Evolutionary conservation across 345 rosid genomes (phyloP).

Genomic region (Luvunga scandens): DNA sequence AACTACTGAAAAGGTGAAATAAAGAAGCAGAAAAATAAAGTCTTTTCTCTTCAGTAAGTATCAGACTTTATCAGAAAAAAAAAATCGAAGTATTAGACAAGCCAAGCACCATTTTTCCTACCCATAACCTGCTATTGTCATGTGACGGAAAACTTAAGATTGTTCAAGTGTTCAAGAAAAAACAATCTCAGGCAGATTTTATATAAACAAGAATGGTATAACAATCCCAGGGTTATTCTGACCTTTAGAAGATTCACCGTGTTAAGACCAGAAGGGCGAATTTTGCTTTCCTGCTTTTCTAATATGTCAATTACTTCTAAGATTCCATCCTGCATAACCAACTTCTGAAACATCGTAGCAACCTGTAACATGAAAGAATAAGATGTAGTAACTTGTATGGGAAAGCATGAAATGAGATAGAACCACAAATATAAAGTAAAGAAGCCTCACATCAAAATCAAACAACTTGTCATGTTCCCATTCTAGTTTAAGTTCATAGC

Average conservation of each 20-base stretch:
- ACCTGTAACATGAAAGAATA: slow-evolving; percentile 48
- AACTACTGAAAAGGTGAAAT: too few species aligned
- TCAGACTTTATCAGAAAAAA: too few species aligned
- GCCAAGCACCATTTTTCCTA: background rate
- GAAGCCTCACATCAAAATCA: slow-evolving; percentile 72
- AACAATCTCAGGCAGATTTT: background rate
- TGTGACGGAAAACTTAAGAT: background rate
- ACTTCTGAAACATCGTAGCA: slow-evolving; percentile 74
- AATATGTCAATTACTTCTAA: slow-evolving; percentile 66
- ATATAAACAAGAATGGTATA: slow-evolving; percentile 8
- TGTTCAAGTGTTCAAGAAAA: background rate
- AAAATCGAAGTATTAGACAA: background rate
- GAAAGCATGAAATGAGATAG: background rate
- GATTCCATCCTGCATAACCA: slow-evolving; percentile 66
- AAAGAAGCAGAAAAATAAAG: too few species aligned
- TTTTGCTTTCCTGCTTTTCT: slow-evolving; percentile 78
- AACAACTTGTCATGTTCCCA: slow-evolving; percentile 91
- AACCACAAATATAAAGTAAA: slow-evolving; percentile 7
- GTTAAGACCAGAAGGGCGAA: slow-evolving; percentile 88
- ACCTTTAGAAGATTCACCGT: slow-evolving; percentile 95
- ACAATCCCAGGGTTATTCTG: slow-evolving; percentile 18
- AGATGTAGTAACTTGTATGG: background rate
- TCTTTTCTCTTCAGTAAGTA: too few species aligned
- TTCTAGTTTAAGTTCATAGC: slow-evolving; percentile 85
- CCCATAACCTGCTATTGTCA: slow-evolving; percentile 6